These are phyloP conservation scores for Articulospora tetracladia DNA, from an alignment of 495 filamentous ascomycete species.

Conservation along the genomic window DNA sequence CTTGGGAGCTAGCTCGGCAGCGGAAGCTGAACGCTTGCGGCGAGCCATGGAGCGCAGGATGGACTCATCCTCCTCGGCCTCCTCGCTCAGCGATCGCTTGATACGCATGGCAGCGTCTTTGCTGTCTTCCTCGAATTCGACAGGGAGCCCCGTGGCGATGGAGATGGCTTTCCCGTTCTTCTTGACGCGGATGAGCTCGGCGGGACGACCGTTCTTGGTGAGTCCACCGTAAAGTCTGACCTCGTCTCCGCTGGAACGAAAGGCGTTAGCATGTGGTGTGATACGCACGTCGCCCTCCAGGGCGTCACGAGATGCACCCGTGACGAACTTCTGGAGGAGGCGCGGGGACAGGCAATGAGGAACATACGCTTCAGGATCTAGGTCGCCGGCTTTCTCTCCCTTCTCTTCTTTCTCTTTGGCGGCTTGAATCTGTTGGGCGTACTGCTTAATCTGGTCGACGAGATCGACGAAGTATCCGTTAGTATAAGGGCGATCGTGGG, in stretches of 20 bases:
- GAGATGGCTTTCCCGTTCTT: slow-evolving; percentile 76
- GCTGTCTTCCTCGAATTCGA: slow-evolving; percentile 43
- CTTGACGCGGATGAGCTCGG: slow-evolving; percentile 70
- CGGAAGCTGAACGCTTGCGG: slow-evolving; percentile 71
- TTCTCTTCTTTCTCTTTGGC: slow-evolving; percentile 42
- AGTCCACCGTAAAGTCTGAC: slow-evolving; percentile 74
- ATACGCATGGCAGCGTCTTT: slow-evolving; percentile 36
- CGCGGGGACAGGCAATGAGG: neutral
- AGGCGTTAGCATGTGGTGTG: slow-evolving; percentile 33
- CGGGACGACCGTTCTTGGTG: slow-evolving; percentile 69
- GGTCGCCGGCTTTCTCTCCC: slow-evolving; percentile 38
- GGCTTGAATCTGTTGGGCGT: slow-evolving; percentile 55
- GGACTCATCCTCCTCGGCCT: slow-evolving; percentile 65
- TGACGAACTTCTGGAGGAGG: neutral
- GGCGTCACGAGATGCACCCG: neutral
- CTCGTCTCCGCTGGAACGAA: slow-evolving; percentile 51
- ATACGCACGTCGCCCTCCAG: neutral
- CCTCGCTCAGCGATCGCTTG: slow-evolving; percentile 60
- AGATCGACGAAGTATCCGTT: slow-evolving; percentile 93
- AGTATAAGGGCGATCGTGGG: slow-evolving; percentile 82
- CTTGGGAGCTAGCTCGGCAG: slow-evolving; percentile 71
- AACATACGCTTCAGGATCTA: slow-evolving; percentile 52
- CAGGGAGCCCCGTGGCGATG: slow-evolving; percentile 54
- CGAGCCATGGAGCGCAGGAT: slow-evolving; percentile 85
- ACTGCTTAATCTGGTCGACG: slow-evolving; percentile 75